phyloP scores from a whole-genome alignment of 306 rosid genomes.

The Abrus precatorius region DNA sequence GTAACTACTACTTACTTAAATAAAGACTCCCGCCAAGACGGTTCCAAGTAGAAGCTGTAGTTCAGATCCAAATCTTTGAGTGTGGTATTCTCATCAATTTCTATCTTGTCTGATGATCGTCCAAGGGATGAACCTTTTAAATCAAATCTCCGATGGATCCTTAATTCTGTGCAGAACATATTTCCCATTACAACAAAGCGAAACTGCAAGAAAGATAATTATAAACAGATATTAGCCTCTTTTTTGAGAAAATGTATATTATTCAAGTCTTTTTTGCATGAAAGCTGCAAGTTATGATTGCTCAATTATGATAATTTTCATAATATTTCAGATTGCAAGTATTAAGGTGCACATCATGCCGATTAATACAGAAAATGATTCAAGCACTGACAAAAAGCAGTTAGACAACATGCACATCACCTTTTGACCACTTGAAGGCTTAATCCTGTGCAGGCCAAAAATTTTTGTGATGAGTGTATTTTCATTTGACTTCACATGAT shows the following conservation, averaged over 20 bases:
- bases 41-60: constrained; percentile 88
- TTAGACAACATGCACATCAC: constrained; percentile 53
- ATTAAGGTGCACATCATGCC: neutral
- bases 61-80: constrained; percentile 90
- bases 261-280: constrained; percentile 28
- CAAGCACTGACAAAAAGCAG: constrained; percentile 19
- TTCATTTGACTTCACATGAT: constrained; percentile 79
- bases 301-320: constrained; percentile 6
- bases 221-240: constrained; percentile 43
- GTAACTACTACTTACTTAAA: constrained; percentile 64
- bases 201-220: constrained; percentile 67
- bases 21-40: constrained; percentile 88
- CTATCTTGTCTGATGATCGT: constrained; percentile 90
- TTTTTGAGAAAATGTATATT: constrained; percentile 35
- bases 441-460: constrained; percentile 95
- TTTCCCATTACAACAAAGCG: constrained; percentile 97
- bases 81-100: constrained; percentile 91
- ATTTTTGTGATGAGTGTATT: constrained; percentile 89
- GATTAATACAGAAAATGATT: constrained; percentile 19
- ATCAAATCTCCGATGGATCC: constrained; percentile 91
- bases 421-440: constrained; percentile 91
- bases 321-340: constrained; percentile 37
- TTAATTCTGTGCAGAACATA: constrained; percentile 93
- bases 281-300: constrained; percentile 19
- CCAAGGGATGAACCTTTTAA: constrained; percentile 94